Conservation (phyloP, 2,329 filamentous ascomycete species). For the Botryotinia globosa region DNA sequence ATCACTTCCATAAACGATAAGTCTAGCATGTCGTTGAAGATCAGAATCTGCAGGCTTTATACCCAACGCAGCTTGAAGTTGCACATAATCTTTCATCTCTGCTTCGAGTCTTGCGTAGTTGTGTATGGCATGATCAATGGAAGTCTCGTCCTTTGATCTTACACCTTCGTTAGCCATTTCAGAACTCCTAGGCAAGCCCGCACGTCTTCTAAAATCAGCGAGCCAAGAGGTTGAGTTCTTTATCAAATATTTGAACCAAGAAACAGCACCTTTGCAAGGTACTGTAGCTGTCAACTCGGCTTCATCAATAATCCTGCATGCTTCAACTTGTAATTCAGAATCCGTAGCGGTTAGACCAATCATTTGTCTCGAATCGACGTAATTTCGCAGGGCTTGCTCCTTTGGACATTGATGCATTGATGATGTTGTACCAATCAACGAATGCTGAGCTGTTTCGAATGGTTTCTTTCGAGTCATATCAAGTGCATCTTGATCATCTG, state of each 20-base stretch:
- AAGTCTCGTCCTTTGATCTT: constrained; percentile 52
- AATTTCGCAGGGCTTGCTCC: constrained; percentile 30
- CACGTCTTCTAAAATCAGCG: constrained; percentile 53
- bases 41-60: constrained; percentile 52
- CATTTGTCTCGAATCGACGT: constrained; percentile 30
- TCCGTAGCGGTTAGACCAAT: constrained; percentile 60
- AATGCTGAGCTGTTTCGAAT: neutral
- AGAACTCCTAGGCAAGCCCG: constrained; percentile 55
- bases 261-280: constrained; percentile 40
- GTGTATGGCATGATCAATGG: constrained; percentile 59
- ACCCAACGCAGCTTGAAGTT: constrained; percentile 45
- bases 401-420: constrained; percentile 26
- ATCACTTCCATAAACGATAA: constrained; percentile 61
- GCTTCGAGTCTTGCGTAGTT: constrained; percentile 53
- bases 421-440: neutral
- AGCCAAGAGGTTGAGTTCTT: constrained; percentile 54
- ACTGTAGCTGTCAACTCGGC: constrained; percentile 46
- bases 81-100: constrained; percentile 54
- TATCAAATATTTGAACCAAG: constrained; percentile 56
- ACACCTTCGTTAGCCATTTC: constrained; percentile 50
- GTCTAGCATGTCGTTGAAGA: constrained; percentile 55
- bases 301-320: constrained; percentile 56
- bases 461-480: neutral
- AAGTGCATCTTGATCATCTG: neutral
- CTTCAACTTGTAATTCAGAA: constrained; percentile 57